A percentile compares a stretch with the other conserved stretches of the same genome.
Conservation (phyloP, 106 monocot species). For the Agapanthus africanus region DNA sequence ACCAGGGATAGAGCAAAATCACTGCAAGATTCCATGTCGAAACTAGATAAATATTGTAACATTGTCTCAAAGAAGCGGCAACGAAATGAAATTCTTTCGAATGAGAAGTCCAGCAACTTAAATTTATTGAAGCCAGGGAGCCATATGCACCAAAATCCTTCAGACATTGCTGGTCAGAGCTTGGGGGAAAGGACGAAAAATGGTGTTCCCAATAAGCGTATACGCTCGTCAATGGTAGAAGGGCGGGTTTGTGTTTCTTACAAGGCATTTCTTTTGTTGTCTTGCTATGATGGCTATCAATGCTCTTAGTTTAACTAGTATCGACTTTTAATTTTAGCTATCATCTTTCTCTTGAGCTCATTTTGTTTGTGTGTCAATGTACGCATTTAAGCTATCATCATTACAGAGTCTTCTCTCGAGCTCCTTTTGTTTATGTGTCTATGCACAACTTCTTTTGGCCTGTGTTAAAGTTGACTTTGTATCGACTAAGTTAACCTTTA, state of each 20-base stretch:
- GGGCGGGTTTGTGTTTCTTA: slow-evolving; percentile 65
- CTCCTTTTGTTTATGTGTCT: no score
- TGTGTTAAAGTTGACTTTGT: no score
- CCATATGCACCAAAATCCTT: slow-evolving; percentile 39
- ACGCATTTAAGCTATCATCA: no score
- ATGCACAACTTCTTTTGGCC: no score
- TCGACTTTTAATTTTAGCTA: no score
- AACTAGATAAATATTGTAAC: slow-evolving; percentile 65
- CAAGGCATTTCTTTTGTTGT: not conserved
- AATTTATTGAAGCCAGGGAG: slow-evolving; percentile 45
- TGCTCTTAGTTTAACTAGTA: not conserved
- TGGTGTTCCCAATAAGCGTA: slow-evolving; percentile 60
- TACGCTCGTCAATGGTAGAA: slow-evolving; percentile 77
- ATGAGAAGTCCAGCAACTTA: slow-evolving; percentile 47
- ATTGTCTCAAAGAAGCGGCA: slow-evolving; percentile 48
- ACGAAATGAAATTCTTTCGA: slow-evolving; percentile 37
- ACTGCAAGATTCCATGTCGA: slow-evolving; percentile 50
- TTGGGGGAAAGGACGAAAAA: slow-evolving; percentile 63
- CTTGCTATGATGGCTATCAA: not conserved
- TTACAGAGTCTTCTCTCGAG: no score
- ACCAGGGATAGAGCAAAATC: slow-evolving; percentile 63
- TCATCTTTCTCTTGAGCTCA: not conserved
- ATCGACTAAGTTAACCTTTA: no score
- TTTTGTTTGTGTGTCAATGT: no score
- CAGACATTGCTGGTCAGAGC: slow-evolving; percentile 41